Evolutionary conservation across 129 eudicot species (phyloP).

Genomic region (Centrapalus pauciflorus): DNA sequence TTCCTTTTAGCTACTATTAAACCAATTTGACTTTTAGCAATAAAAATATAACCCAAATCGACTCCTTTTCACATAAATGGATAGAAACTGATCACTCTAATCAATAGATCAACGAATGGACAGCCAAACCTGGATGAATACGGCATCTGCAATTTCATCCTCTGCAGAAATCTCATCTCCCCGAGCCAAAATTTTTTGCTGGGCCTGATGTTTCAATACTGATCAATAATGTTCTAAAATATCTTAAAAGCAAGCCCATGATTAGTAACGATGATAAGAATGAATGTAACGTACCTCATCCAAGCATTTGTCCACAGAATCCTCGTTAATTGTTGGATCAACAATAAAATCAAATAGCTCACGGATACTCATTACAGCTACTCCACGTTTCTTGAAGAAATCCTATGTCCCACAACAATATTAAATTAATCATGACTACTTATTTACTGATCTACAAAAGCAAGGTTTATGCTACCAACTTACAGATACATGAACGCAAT

Average conservation of each 20-base stretch:
- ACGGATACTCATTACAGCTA: constrained; percentile 81
- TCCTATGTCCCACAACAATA: constrained; percentile 42
- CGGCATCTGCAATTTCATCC: constrained; percentile 89
- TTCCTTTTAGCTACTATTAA: too few relatives aligned
- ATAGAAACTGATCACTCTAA: neutral
- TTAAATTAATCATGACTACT: neutral
- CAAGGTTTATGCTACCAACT: constrained; percentile 24
- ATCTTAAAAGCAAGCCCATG: neutral
- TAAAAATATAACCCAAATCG: neutral
- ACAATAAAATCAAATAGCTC: constrained; percentile 92
- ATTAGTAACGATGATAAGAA: neutral
- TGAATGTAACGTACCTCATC: constrained; percentile 50
- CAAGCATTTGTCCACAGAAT: constrained; percentile 66
- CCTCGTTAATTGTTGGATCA: constrained; percentile 76
- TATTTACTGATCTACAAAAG: neutral
- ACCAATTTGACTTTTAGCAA: too few relatives aligned
- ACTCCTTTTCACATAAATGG: neutral
- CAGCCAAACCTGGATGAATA: constrained; percentile 61
- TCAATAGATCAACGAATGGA: neutral
- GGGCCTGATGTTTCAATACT: constrained; percentile 40
- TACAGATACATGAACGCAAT: constrained; percentile 87
- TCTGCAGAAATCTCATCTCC: constrained; percentile 62
- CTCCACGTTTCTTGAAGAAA: constrained; percentile 75
- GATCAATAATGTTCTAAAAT: neutral
- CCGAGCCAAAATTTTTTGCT: constrained; percentile 70